Evolutionary conservation across 768 basidiomycete species (phyloP), one percentile per base, ranked within the genome.

Genomic region (Leucogyrophana mollusca): DNA sequence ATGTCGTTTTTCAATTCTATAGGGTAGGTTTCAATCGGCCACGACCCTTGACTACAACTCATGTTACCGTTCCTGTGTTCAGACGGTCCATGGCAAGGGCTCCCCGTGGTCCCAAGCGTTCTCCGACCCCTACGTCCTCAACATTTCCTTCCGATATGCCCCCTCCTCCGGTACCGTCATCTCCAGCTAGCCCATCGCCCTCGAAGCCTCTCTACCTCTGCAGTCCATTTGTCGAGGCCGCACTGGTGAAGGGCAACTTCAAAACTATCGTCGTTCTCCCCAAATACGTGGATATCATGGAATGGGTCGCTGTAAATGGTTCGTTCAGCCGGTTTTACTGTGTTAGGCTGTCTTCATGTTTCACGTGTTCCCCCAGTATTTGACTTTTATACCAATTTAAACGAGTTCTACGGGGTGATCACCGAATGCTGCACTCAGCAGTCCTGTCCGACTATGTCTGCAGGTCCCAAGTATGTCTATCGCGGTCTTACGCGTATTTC

Each of bases 241-340:
- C 95, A 0, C 78, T 98, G 35, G 94, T 98, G 49, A 97, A 95
- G 66, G 95, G 95, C 18, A 96, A 94, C 68, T 97, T 96, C 75
- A 97, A 95, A 73, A 96, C 94, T 3, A 97, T 98, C 58, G 94
- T 97, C 47, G 88, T 93, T 69, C 77, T 93, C 44, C 95, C 95
- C 6, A 96, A 95, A 65, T 96, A 94, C 56, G 87, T 90, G 22
- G 92, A 95, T 61, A 85, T 91, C 47, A 94, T 92, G 78, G 94
- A 96, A 62, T 96, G 94, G 94, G 94, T 95, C 22, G 94, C 93
- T 9, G 87, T 93, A 34, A 95, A 95, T 59, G 81, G 94, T 95
- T 57, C 61, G 85, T 78, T 30, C 35, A 40, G 36, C 9, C 34
- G 47, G 17, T 34, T 40, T n/a, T 34, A 25, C 30, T 11, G 5